phyloP scores from a whole-genome alignment of 2,329 filamentous ascomycete genomes.

The Chaetomium globosum region DNA sequence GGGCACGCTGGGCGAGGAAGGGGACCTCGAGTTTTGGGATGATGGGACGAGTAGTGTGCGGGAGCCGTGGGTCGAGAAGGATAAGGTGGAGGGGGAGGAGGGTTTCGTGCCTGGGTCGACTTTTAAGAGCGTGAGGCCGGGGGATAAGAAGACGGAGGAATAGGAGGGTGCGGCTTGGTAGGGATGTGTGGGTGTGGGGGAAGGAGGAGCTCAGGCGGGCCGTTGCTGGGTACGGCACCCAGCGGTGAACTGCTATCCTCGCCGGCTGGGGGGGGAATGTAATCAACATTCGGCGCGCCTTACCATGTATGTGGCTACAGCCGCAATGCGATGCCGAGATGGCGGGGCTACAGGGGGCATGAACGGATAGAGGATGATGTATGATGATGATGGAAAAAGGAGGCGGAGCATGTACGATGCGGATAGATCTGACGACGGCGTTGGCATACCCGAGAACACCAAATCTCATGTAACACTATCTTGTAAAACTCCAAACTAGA shows the following conservation, averaged over 20 bases:
- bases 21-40: conserved; percentile 92
- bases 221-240: no score
- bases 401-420: conserved; percentile 6
- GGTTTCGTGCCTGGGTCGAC: conserved; percentile 38
- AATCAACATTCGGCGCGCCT: no score
- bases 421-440: conserved; percentile 17
- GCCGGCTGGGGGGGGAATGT: no score
- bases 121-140: conserved; percentile 36
- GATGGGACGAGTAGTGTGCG: conserved; percentile 58
- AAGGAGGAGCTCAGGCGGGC: no score
- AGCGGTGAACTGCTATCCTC: no score
- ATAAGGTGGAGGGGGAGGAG: conserved; percentile 16
- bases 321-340: background rate
- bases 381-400: background rate
- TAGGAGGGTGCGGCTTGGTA: background rate
- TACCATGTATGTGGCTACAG: background rate
- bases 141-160: conserved; percentile 18
- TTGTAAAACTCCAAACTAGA: conserved; percentile 12
- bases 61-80: conserved; percentile 29
- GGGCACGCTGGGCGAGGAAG: conserved; percentile 71
- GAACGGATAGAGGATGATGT: background rate
- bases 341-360: background rate
- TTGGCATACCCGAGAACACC: conserved; percentile 26
- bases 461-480: conserved; percentile 21
- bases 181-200: background rate